Evolutionary conservation across 1,284 basidiomycete genomes (phyloP).

Genomic region (Trichosporon sp.): DNA sequence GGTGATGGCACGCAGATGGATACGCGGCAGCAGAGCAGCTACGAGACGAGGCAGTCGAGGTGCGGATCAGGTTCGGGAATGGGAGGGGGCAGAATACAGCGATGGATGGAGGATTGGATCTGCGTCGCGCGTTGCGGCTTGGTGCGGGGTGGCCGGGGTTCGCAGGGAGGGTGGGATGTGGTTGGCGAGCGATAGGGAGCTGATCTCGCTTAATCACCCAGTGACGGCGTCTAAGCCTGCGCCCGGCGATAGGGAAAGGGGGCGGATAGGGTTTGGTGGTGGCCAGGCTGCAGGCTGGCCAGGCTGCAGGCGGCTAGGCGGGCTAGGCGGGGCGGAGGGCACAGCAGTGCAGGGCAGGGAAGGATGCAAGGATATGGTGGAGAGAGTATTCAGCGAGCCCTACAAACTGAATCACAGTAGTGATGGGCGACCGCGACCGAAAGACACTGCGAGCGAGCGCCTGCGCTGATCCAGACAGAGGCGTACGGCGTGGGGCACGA

Average conservation of each 20-base stretch:
- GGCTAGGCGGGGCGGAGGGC: not conserved
- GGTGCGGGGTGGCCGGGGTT: not conserved
- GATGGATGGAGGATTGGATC: not conserved
- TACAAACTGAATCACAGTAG: not conserved
- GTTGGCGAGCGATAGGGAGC: constrained; percentile 1
- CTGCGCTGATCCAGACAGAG: not conserved
- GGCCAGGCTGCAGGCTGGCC: not conserved
- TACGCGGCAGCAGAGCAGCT: not conserved
- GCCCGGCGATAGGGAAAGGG: not conserved
- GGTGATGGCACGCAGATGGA: not conserved
- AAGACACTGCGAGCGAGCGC: not conserved
- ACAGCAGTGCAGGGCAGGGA: not conserved
- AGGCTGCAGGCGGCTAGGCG: no score
- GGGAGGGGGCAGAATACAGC: not conserved
- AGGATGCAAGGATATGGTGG: not conserved
- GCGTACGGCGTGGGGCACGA: not conserved
- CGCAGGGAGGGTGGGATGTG: not conserved
- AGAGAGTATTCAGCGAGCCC: not conserved
- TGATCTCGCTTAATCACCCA: not conserved
- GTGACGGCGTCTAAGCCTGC: constrained; percentile 2
- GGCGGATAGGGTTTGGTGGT: not conserved
- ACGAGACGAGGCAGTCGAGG: not conserved
- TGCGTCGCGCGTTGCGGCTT: not conserved
- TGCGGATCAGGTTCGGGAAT: not conserved
- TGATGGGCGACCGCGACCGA: not conserved